Base-by-base conservation (phyloP, 805 yeast genomes). In the Yarrowia yakushimensis region DNA sequence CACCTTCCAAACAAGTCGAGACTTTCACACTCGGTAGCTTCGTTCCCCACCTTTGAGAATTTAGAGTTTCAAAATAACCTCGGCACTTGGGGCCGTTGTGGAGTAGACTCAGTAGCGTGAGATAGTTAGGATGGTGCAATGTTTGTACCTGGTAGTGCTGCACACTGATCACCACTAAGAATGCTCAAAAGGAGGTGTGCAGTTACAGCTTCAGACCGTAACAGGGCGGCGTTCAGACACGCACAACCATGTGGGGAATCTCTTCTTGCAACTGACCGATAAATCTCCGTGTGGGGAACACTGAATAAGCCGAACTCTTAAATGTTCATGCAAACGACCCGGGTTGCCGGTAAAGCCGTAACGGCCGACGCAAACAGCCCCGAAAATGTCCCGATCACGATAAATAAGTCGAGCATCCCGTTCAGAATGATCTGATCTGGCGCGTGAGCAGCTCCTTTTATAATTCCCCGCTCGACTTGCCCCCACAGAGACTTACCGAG, bases 51-150 rank as follows among this genome's bases (percentile, higher is more conserved):
- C 59, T 52, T 52, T 36, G 31, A 27, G 12, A 17, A 10, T 7
- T 50, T 50, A 52, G 13, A 34, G 59, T 52, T 52, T 8, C 11
- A 10, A 52, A 52, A 52, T 52, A 52, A 52, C 59, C 59, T 52
- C 59, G 59, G 59, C 43, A 34, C 59, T 52, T 25, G 37, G 20
- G 57, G 59, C 59, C 59, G 59, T 52, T 52, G 59, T 52, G 59
- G 59, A 52, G 59, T 52, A 48, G 41, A 30, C 41, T 48, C 12
- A 27, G 59, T 52, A 52, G 57, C 34, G 59, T n/a, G 41, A 50
- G 23, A 52, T 20, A 33, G 15, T 33, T 31, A 18, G 50, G 22
- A 31, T 27, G 52, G 52, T 28, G n/a, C 34, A 43, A 18, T 12
- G 12, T 42, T n/a, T 31, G 30, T 27, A n/a, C n/a, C n/a, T n/a